A percentile compares a stretch with the other conserved stretches of the same genome.
Conservation (phyloP, 495 filamentous ascomycete genomes). For the Opeltia flavorubescens region DNA sequence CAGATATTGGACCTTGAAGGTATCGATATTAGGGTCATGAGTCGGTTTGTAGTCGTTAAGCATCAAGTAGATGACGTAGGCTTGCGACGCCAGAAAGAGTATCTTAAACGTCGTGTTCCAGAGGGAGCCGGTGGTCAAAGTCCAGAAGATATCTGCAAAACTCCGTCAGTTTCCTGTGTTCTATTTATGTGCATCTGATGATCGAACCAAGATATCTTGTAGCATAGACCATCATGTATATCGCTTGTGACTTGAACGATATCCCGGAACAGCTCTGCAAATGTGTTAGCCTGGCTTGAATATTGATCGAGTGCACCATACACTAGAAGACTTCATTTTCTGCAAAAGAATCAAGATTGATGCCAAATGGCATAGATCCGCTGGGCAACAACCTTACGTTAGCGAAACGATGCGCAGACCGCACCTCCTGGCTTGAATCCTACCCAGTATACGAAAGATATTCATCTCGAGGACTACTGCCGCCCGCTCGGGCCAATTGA, state of each 20-base stretch:
- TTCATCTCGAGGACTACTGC: constrained; percentile 62
- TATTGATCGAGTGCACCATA: constrained; percentile 21
- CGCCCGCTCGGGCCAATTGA: too few relatives aligned
- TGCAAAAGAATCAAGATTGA: constrained; percentile 90
- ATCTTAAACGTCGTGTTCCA: constrained; percentile 96
- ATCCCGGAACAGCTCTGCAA: constrained; percentile 85
- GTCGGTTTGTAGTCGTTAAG: constrained; percentile 90
- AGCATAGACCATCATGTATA: constrained; percentile 87
- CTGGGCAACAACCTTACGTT: constrained; percentile 29
- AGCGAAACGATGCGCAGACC: constrained; percentile 5
- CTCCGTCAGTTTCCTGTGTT: not conserved
- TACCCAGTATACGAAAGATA: constrained; percentile 76
- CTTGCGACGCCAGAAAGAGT: constrained; percentile 77
- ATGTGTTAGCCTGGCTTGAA: not conserved
- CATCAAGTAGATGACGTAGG: constrained; percentile 95
- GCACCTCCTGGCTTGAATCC: not conserved
- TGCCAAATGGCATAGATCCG: constrained; percentile 84
- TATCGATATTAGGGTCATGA: constrained; percentile 88
- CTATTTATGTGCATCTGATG: not conserved
- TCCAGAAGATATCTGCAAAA: constrained; percentile 69
- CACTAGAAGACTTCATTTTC: constrained; percentile 87
- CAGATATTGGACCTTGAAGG: constrained; percentile 89
- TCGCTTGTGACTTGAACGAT: constrained; percentile 92
- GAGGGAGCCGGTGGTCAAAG: constrained; percentile 49
- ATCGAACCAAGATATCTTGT: constrained; percentile 75